phyloP scores from a whole-genome alignment of 2,329 filamentous ascomycete genomes.

The Thelonectria blattea region DNA sequence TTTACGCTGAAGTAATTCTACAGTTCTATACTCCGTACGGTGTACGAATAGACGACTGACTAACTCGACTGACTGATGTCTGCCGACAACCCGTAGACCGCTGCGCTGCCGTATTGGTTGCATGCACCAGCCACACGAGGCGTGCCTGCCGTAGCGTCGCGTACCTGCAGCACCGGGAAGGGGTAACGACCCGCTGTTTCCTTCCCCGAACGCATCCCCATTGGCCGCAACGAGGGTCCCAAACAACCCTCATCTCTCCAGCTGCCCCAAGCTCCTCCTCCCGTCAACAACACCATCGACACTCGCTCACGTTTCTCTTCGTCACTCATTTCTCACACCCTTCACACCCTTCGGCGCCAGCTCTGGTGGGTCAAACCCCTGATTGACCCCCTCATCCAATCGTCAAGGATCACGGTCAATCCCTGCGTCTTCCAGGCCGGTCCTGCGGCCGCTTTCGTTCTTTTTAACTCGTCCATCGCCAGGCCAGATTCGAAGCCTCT shows the following conservation, averaged over 20 bases:
- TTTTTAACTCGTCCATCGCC: constrained; percentile 40
- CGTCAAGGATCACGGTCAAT: constrained; percentile 15
- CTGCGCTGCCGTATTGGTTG: not conserved
- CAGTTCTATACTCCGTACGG: not conserved
- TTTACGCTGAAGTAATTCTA: no score
- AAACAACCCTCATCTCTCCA: constrained; percentile 39
- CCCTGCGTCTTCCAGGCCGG: constrained; percentile 9
- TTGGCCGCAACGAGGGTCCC: constrained; percentile 11
- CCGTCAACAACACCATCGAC: constrained; percentile 8
- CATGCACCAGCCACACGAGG: constrained; percentile 17
- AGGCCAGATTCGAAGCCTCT: constrained; percentile 29
- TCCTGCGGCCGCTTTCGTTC: constrained; percentile 27
- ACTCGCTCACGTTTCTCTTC: constrained; percentile 9
- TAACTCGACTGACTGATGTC: no score
- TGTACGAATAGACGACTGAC: not conserved
- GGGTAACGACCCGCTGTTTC: constrained; percentile 1
- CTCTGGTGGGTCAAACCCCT: constrained; percentile 17
- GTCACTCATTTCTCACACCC: constrained; percentile 14
- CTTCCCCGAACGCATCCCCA: not conserved
- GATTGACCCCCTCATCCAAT: constrained; percentile 20
- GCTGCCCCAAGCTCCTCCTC: constrained; percentile 9
- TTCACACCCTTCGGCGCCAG: constrained; percentile 9
- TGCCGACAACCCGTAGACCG: constrained; percentile 2
- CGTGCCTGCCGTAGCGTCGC: constrained; percentile 6
- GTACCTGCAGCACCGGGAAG: constrained; percentile 16